Percentiles rank a stretch among this genome's conserved stretches.
phyloP scores from a whole-genome alignment of 2,329 filamentous ascomycete genomes.

The Chaetomiaceae sp. region DNA sequence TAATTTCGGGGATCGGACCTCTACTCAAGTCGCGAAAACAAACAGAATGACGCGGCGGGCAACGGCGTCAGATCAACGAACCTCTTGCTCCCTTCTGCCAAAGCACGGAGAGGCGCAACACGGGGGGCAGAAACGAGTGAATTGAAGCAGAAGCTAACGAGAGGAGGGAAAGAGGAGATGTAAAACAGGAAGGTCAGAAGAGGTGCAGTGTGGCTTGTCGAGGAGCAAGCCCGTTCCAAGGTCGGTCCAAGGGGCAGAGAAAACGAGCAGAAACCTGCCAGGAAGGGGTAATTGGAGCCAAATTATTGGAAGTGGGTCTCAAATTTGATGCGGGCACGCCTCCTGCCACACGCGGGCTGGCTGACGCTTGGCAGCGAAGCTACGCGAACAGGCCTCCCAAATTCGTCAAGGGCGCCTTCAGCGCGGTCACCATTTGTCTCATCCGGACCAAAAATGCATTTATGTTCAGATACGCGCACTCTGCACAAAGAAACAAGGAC shows the following conservation, averaged over 20 bases:
- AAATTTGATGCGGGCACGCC: slow-evolving; percentile 20
- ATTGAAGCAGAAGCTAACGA: slow-evolving; percentile 22
- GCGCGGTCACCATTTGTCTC: too few species aligned
- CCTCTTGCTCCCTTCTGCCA: slow-evolving; percentile 7
- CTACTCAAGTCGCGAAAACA: not conserved
- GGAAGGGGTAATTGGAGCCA: slow-evolving; percentile 24
- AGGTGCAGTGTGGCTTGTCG: slow-evolving; percentile 23
- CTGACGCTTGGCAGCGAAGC: slow-evolving; percentile 8
- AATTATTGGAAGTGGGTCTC: slow-evolving; percentile 15
- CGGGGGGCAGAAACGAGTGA: slow-evolving; percentile 22
- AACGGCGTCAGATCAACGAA: not conserved
- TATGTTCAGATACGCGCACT: too few species aligned
- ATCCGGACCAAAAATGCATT: too few species aligned
- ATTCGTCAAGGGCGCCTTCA: slow-evolving; percentile 1
- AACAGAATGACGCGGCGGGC: slow-evolving; percentile 5
- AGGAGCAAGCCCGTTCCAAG: slow-evolving; percentile 6
- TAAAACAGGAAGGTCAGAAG: slow-evolving; percentile 20
- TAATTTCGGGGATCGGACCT: not conserved
- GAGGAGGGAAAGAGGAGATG: slow-evolving; percentile 20
- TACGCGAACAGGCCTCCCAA: not conserved
- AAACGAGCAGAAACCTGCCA: slow-evolving; percentile 18
- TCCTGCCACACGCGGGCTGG: not conserved
- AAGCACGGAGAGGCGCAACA: not conserved
- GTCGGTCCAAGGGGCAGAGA: slow-evolving; percentile 19
- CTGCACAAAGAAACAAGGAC: too few species aligned